Evolutionary conservation across 176 grass and related monocot species (phyloP).

Genomic region (Oryza australiensis): DNA sequence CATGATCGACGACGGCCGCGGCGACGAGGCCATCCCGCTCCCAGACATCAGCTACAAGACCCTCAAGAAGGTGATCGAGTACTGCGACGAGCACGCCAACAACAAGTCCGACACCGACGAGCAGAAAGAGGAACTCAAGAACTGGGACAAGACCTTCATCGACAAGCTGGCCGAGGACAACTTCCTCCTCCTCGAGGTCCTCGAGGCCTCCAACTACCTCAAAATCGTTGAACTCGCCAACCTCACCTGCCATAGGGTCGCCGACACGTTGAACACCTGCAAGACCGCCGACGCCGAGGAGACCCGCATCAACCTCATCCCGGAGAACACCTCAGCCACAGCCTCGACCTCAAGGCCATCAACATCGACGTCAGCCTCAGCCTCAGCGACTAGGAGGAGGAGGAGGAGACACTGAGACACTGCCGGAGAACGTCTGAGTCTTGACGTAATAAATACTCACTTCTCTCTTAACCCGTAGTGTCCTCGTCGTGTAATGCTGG

Average conservation of each 20-base stretch:
- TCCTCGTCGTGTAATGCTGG: background rate
- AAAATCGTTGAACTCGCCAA: background rate
- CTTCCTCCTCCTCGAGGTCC: background rate
- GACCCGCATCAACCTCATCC: background rate
- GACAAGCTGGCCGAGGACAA: background rate
- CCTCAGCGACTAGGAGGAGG: background rate
- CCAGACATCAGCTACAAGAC: background rate
- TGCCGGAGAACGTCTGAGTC: background rate
- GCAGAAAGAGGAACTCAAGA: background rate
- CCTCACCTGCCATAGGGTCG: background rate
- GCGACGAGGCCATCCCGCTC: background rate
- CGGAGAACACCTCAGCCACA: too few relatives aligned
- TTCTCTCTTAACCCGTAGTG: background rate
- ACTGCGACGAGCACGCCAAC: background rate
- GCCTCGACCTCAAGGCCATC: background rate
- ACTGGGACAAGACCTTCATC: background rate
- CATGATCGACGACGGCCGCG: too few relatives aligned
- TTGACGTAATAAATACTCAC: background rate
- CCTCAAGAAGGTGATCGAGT: background rate
- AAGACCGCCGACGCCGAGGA: background rate
- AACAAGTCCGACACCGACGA: background rate
- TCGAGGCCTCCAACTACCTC: background rate
- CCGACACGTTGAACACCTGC: background rate
- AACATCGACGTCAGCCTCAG: background rate
- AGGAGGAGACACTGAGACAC: background rate